These are phyloP conservation scores for Pseudogymnoascus sp. DNA, from an alignment of 2,329 filamentous ascomycete species.

Conservation along the genomic window DNA sequence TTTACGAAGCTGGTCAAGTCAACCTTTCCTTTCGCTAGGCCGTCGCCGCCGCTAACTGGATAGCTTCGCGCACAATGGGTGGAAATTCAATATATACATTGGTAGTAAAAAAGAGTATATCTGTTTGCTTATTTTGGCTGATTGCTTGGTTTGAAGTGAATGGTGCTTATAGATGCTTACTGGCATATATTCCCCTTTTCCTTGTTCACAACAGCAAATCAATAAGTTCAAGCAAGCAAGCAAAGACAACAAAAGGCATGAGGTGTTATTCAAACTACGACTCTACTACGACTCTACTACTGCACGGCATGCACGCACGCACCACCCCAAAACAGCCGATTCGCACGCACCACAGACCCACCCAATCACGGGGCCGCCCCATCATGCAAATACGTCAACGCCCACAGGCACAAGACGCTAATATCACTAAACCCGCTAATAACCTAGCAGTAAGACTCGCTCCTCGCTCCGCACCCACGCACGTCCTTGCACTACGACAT, in stretches of 20 bases:
- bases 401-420: not conserved
- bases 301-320: not conserved
- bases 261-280: not conserved
- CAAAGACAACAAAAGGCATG: not conserved
- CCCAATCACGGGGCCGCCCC: not conserved
- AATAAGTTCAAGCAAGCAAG: not conserved
- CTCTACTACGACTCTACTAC: not conserved
- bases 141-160: not conserved
- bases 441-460: too few relatives aligned
- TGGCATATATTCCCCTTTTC: not conserved
- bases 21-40: not conserved
- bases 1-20: not conserved
- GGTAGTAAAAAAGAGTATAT: not conserved
- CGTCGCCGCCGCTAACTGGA: not conserved
- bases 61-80: not conserved
- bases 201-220: not conserved
- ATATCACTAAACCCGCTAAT: too few relatives aligned
- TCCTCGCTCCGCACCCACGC: not conserved
- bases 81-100: not conserved
- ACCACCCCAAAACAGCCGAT: constrained; percentile 1
- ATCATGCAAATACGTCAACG: not conserved
- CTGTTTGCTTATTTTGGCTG: not conserved
- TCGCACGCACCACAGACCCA: not conserved
- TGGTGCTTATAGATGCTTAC: not conserved
- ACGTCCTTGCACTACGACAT: not conserved